These are phyloP conservation scores for Lodderomyces elongisporus DNA, from an alignment of 1,139 yeast species.

Conservation along the genomic window DNA sequence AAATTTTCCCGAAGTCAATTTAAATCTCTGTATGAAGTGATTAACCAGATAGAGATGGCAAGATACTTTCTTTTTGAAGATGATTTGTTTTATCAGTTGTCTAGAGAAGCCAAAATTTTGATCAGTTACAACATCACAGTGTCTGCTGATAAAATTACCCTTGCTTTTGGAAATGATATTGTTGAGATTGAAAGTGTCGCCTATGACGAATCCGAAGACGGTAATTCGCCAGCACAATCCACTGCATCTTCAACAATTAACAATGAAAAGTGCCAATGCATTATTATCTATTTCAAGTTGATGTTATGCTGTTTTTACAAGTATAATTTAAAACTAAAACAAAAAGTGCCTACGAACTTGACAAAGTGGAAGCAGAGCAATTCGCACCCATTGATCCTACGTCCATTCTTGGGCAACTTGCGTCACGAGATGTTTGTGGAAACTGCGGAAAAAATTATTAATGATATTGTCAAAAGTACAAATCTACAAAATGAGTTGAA, in stretches of 20 bases:
- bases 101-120: slow-evolving; percentile 68
- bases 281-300: slow-evolving; percentile 49
- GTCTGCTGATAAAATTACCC: slow-evolving; percentile 58
- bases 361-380: slow-evolving; percentile 49
- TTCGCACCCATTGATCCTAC: slow-evolving; percentile 47
- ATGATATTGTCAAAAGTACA: slow-evolving; percentile 21
- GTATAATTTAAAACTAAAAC: slow-evolving; percentile 44
- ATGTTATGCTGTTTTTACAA: slow-evolving; percentile 59
- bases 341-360: slow-evolving; percentile 43
- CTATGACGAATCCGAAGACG: slow-evolving; percentile 39
- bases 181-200: slow-evolving; percentile 66
- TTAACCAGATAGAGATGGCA: slow-evolving; percentile 54
- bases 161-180: slow-evolving; percentile 66
- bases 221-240: slow-evolving; percentile 17
- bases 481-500: slow-evolving; percentile 13
- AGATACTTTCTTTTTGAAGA: slow-evolving; percentile 80
- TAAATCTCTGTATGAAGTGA: slow-evolving; percentile 19
- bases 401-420: slow-evolving; percentile 67
- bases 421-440: slow-evolving; percentile 54
- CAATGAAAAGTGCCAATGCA: slow-evolving; percentile 47
- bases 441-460: slow-evolving; percentile 39
- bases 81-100: slow-evolving; percentile 67
- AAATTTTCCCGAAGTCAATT: slow-evolving; percentile 21
- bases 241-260: slow-evolving; percentile 28
- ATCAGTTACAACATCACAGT: slow-evolving; percentile 71